These are phyloP conservation scores for Chlorella sp. DNA, from an alignment of 139 green algal species.

Conservation along the genomic window DNA sequence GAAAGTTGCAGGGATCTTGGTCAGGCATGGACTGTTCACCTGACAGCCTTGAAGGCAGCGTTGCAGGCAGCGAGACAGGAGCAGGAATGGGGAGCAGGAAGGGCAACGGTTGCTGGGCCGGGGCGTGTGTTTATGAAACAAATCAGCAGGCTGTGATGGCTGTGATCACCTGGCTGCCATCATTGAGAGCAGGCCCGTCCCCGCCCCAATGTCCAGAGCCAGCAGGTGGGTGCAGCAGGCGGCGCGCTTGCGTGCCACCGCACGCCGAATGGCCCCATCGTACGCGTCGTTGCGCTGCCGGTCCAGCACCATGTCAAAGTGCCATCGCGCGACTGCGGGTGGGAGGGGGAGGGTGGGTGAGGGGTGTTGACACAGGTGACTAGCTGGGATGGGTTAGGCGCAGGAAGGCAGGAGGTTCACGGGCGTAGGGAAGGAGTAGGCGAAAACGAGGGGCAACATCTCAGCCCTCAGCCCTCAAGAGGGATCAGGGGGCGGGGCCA, in stretches of 20 bases:
- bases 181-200: slow-evolving; percentile 81
- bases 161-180: slow-evolving; percentile 74
- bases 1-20: no score
- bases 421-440: no score
- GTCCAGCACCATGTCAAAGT: slow-evolving; percentile 90
- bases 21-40: no score
- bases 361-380: neutral
- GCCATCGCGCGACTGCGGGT: slow-evolving; percentile 74
- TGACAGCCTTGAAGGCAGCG: no score
- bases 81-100: no score
- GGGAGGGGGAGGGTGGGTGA: neutral
- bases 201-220: slow-evolving; percentile 80
- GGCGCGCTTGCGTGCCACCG: slow-evolving; percentile 25
- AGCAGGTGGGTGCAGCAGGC: slow-evolving; percentile 28
- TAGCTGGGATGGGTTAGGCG: neutral
- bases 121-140: no score
- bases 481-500: no score
- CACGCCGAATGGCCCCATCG: slow-evolving; percentile 63
- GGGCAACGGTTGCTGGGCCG: no score
- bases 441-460: neutral
- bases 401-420: neutral
- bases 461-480: no score
- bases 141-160: no score
- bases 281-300: slow-evolving; percentile 72
- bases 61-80: no score